Evolutionary conservation across 306 rosid species (phyloP), one percentile per base, ranked within the genome.

Genomic region (Prunus mira): DNA sequence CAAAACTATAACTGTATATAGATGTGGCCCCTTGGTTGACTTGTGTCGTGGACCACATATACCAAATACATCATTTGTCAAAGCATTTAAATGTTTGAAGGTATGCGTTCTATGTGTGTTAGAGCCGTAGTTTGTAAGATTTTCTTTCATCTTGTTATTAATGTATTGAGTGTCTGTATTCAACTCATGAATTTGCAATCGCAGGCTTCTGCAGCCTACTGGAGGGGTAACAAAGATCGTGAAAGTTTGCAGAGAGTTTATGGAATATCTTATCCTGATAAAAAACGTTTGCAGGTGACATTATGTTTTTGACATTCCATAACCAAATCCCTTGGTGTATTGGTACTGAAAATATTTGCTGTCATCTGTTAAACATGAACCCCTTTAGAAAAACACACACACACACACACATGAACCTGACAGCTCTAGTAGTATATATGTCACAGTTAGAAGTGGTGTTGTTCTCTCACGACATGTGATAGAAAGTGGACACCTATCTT

Each of bases 21-120:
- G 97, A 88, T 94, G 98, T 84, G 98, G 98, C 72, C 96, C 96
- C 27, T 82, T 94, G 70, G 92, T 94, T 80, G 98, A 94, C 83
- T 87, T 94, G 79, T 94, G 98, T 74, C 96, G 98, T 68, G 98
- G 98, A 34, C 98, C 97, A 2, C 98, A 94, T 81, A 94, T 94
- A 84, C 97, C 98, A 62, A 94, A 86, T 79, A 92, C 98, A 62
- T 92, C 98, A 46, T 92, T 94, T 85, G 98, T 94, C 82, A 94
- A 90, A 78, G 96, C 98, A 58, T 77, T 94, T 74, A 91, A 91
- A 2, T 94, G 97, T 83, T 84, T 92, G 73, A 94, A 94, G 93
- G 98, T 94, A 73, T 77, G 28, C 20, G 66, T 69, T 58, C 43
- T 38, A 38, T 58, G 63, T 22, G 7, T 71, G 10, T 82, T 71